A percentile compares a stretch with the other conserved stretches of the same genome.
phyloP scores from a whole-genome alignment of 352 stramenopile genomes.

The Thraustotheca clavata region DNA sequence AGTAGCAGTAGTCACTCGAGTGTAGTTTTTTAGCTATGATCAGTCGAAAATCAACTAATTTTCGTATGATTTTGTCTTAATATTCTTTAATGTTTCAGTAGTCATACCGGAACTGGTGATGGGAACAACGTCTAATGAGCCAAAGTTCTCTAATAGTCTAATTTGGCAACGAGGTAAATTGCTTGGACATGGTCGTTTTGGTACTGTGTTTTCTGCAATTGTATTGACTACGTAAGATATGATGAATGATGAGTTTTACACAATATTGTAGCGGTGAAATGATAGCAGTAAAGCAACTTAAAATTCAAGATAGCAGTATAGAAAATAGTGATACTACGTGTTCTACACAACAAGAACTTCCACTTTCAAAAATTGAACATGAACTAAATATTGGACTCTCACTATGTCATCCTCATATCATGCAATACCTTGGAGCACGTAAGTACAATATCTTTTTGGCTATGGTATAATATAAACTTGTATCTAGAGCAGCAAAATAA shows the following conservation, averaged over 20 bases:
- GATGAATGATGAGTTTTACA: neutral
- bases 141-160: too few relatives aligned
- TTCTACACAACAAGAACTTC: slow-evolving; percentile 43
- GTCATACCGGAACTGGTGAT: too few relatives aligned
- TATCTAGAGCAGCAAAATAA: slow-evolving; percentile 40
- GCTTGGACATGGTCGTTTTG: slow-evolving; percentile 63
- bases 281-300: slow-evolving; percentile 84
- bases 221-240: slow-evolving; percentile 40
- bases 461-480: neutral
- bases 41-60: too few relatives aligned
- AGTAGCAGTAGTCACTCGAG: too few relatives aligned
- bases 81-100: too few relatives aligned
- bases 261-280: slow-evolving; percentile 46
- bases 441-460: slow-evolving; percentile 20
- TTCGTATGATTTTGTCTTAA: too few relatives aligned
- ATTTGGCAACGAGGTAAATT: slow-evolving; percentile 57
- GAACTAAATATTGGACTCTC: slow-evolving; percentile 39
- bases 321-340: slow-evolving; percentile 61
- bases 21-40: too few relatives aligned
- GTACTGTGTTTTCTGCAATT: slow-evolving; percentile 60
- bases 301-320: slow-evolving; percentile 54
- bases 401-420: slow-evolving; percentile 52
- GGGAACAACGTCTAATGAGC: too few relatives aligned
- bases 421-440: slow-evolving; percentile 53
- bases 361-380: slow-evolving; percentile 45